Evolutionary conservation across 768 basidiomycete genomes (phyloP).

Genomic region (Mycena belliarum): DNA sequence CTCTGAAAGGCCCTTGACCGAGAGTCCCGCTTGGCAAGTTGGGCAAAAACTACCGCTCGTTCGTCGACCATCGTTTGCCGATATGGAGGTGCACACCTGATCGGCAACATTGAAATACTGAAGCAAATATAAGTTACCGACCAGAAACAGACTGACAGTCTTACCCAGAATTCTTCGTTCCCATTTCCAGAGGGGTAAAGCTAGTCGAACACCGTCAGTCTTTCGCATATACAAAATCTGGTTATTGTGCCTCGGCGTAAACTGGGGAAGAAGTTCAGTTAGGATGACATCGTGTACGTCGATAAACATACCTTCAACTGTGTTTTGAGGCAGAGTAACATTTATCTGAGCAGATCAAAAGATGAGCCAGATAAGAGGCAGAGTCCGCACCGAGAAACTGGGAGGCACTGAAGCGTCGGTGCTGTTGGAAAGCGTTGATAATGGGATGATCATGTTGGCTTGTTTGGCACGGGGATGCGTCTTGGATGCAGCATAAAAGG

Average conservation of each 20-base stretch:
- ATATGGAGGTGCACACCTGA: neutral
- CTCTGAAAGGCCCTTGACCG: constrained; percentile 49
- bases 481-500: constrained; percentile 65
- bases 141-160: neutral
- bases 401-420: constrained; percentile 78
- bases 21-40: constrained; percentile 44
- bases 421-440: constrained; percentile 62
- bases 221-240: neutral
- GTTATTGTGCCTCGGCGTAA: constrained; percentile 11
- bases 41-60: neutral
- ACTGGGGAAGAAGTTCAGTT: neutral
- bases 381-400: constrained; percentile 54
- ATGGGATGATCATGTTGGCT: constrained; percentile 67
- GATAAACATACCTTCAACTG: constrained; percentile 38
- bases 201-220: constrained; percentile 57
- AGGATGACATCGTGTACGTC: neutral
- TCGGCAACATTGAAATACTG: constrained; percentile 73
- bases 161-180: constrained; percentile 77
- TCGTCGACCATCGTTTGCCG: no score
- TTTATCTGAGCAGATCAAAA: constrained; percentile 45
- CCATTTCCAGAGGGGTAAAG: constrained; percentile 64
- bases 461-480: constrained; percentile 57
- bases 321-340: constrained; percentile 68
- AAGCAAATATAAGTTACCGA: neutral
- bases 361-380: neutral